Evolutionary conservation across 345 rosid species (phyloP), one percentile per base, ranked within the genome.

Genomic region (Zanthoxylum bungeanum): DNA sequence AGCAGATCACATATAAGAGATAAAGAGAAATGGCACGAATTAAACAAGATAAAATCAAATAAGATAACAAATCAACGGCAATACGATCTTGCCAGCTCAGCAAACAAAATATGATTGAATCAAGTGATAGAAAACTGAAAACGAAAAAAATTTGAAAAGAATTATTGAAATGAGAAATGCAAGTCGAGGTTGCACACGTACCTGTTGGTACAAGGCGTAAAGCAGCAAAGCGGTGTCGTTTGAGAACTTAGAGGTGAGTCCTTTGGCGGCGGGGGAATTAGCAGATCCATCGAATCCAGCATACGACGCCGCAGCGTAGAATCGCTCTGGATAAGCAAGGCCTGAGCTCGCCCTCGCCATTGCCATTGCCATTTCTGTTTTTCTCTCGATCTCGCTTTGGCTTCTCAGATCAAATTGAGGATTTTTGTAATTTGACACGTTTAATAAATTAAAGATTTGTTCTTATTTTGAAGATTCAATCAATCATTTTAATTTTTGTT

Each of bases 281-380:
- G 85, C 84, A 80, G 97, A 92, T 92, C 98, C 97, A 36, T 88
- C 93, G 79, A 94, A 83, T 46, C 98, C 98, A 68, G 87, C 95
- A 73, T 72, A 94, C 9, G 97, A 67, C 33, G 98, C 91, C n/a
- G 99, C 99, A 5, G 97, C 93, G 71, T 86, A 96, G 85, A 96
- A 96, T 39, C 98, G 88, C 76, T 93, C 97, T 30, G 98, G 98
- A 80, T 91, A 93, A 55, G 98, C 93, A 77, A 91, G 96, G 81
- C 97, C 96, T 69, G 98, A 88, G 86, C 85, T 89, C 69, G 86
- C 90, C 81, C 98, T 88, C 86, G 93, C 84, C 91, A 87, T 84
- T 51, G 92, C 83, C 91, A 80, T 84, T 66, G 34, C 36, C n/a
- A n/a, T n/a, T n/a, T n/a, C n/a, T n/a, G n/a, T n/a, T n/a, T 24